Evolutionary conservation across 495 filamentous ascomycete genomes (phyloP), one percentile per base, ranked within the genome.

Genomic region (Filosporella fistucella): DNA sequence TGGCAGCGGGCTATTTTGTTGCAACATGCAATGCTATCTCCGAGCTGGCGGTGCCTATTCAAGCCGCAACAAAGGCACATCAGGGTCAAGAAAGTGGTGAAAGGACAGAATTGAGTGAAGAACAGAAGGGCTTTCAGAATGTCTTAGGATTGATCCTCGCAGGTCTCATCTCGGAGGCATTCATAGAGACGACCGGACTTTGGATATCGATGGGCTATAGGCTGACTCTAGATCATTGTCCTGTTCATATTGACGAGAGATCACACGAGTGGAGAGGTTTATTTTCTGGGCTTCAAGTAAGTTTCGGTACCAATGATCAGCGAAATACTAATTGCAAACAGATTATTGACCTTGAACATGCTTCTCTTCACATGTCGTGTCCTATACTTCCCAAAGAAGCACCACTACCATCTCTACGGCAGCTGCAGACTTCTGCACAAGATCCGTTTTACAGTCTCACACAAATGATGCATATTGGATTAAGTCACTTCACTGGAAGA

Each of bases 311-410:
- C 29, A 12, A 22, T 2, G 8, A 13, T 32, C 12, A 18, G 8
- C 26, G 20, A 40, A 18, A 18, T 26, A 12, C 24, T 4, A 29
- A 17, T 21, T 32, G 13, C 35, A 21, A 3, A 22, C 17, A 69
- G 66, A 61, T 70, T n/a, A 67, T 67, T 32, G 67, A 70, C 30
- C 61, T 70, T 13, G 67, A 70, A 48, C 67, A 70, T 50, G 67
- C 65, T 3, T 70, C 67, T 10, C 66, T 70, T 54, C 65, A 70
- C 22, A 63, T 70, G 64, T 67, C 62, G 1, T 63, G 64, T 21
- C 67, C 67, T 18, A 51, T 70, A 21, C 40, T 70, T 4, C 67
- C 67, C 6, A 56, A 54, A 26, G 57, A 69, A 24, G 61, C 66
- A 14, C 63, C 62, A 5, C 22, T 46, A 3, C 49, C 42, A 8